Percentiles rank a stretch among this genome's conserved stretches.
These are phyloP conservation scores for Neohortaea acidophila DNA, from an alignment of 495 filamentous ascomycete species.

Conservation along the genomic window DNA sequence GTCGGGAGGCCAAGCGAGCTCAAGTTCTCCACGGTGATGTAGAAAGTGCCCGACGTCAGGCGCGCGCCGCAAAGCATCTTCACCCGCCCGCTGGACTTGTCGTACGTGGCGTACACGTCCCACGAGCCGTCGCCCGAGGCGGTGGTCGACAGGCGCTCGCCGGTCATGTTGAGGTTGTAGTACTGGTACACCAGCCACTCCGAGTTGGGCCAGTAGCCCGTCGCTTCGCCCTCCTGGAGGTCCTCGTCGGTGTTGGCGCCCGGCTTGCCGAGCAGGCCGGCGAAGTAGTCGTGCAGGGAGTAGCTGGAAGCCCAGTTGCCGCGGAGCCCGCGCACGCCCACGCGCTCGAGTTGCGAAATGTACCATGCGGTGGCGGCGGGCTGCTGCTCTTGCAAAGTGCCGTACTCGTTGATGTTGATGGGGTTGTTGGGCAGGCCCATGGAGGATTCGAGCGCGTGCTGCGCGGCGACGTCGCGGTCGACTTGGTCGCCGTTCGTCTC, in stretches of 20 bases:
- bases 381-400: constrained; percentile 23
- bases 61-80: constrained; percentile 25
- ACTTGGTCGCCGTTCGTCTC: constrained; percentile 23
- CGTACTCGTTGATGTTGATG: constrained; percentile 34
- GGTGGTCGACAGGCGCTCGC: constrained; percentile 22
- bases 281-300: constrained; percentile 28
- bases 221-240: constrained; percentile 12
- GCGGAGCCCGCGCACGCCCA: constrained; percentile 26
- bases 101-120: constrained; percentile 27
- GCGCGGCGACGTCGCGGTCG: constrained; percentile 17
- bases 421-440: constrained; percentile 22
- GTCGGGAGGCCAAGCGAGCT: constrained; percentile 21
- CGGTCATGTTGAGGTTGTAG: constrained; percentile 30
- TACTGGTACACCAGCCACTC: constrained; percentile 34
- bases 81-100: constrained; percentile 17
- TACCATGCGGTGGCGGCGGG: constrained; percentile 29
- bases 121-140: constrained; percentile 22
- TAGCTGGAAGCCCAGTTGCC: constrained; percentile 29
- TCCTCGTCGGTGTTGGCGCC: constrained; percentile 13
- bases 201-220: constrained; percentile 25
- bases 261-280: constrained; percentile 24
- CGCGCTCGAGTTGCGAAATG: constrained; percentile 28
- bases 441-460: too few species aligned
- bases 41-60: constrained; percentile 23
- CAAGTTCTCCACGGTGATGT: constrained; percentile 22